Percentiles rank a stretch among this genome's conserved stretches.
These are phyloP conservation scores for Prunus armeniaca DNA, from an alignment of 306 rosid species.

Conservation along the genomic window DNA sequence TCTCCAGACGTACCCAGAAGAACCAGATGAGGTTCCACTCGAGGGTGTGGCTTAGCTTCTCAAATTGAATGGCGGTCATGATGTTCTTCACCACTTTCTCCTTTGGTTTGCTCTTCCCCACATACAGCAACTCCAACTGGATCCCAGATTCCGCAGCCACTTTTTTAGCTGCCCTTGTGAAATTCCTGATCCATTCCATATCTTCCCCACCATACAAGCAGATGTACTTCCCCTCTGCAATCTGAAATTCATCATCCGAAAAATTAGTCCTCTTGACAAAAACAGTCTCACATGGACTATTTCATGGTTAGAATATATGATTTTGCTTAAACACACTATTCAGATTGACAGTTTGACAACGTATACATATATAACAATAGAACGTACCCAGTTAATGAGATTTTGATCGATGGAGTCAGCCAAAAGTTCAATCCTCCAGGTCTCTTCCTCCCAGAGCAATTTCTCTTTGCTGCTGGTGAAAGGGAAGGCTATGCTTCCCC, in stretches of 20 bases:
- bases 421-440: constrained; percentile 52
- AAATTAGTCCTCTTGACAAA: background rate
- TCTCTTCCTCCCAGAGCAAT: constrained; percentile 50
- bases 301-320: background rate
- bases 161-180: constrained; percentile 18
- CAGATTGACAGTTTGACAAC: background rate
- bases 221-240: constrained; percentile 40
- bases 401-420: constrained; percentile 41
- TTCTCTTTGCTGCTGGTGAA: constrained; percentile 49
- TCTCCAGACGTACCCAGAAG: constrained; percentile 49
- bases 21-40: constrained; percentile 49
- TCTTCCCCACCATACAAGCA: constrained; percentile 64
- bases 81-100: constrained; percentile 22
- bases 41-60: constrained; percentile 33
- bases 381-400: constrained; percentile 42
- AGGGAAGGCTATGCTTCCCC: constrained; percentile 67
- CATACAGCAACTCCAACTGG: constrained; percentile 52
- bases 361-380: background rate
- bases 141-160: constrained; percentile 18
- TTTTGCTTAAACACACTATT: background rate
- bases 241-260: constrained; percentile 23
- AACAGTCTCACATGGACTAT: background rate
- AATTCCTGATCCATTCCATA: constrained; percentile 48
- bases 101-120: constrained; percentile 57
- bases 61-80: constrained; percentile 12